A percentile compares a stretch with the other conserved stretches of the same genome.
These are phyloP conservation scores for Ilyonectria robusta DNA, from an alignment of 2,329 filamentous ascomycete genomes.

Conservation along the genomic window DNA sequence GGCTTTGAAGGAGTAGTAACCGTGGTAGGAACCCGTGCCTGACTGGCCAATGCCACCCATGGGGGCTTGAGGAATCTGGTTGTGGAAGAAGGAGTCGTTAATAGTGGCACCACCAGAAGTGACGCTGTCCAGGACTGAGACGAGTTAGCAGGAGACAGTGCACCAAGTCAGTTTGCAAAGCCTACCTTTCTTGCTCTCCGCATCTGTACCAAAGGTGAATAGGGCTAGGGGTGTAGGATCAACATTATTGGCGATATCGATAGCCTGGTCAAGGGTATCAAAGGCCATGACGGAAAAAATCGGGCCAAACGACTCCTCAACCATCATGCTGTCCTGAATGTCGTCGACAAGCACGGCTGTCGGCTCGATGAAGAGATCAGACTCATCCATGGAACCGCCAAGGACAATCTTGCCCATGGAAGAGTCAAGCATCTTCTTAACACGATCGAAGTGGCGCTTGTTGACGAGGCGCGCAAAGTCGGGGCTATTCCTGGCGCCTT, in stretches of 20 bases:
- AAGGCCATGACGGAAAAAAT: conserved; percentile 87
- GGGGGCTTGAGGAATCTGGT: conserved; percentile 57
- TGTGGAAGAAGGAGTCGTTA: conserved; percentile 64
- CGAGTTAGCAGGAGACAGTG: conserved; percentile 39
- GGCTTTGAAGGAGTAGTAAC: conserved; percentile 61
- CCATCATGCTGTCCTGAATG: conserved; percentile 79
- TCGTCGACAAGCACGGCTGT: conserved; percentile 90
- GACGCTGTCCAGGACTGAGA: conserved; percentile 55
- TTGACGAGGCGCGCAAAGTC: conserved; percentile 90
- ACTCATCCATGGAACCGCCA: conserved; percentile 86
- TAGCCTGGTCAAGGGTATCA: conserved; percentile 86
- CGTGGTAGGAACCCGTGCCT: conserved; percentile 65
- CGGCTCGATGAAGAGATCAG: conserved; percentile 87
- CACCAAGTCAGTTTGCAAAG: background rate
- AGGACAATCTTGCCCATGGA: conserved; percentile 87
- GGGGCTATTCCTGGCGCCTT: conserved; percentile 81
- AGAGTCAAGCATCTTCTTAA: conserved; percentile 93
- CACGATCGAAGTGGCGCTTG: conserved; percentile 80
- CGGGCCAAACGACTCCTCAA: conserved; percentile 93
- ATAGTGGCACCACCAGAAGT: conserved; percentile 66
- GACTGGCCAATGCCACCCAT: conserved; percentile 66
- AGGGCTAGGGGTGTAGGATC: conserved; percentile 87
- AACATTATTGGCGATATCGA: conserved; percentile 83
- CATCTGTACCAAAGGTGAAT: conserved; percentile 87
- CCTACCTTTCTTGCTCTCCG: conserved; percentile 81